These are phyloP conservation scores for Elaeis oleifera DNA, from an alignment of 202 grass and related monocot species.

Conservation along the genomic window DNA sequence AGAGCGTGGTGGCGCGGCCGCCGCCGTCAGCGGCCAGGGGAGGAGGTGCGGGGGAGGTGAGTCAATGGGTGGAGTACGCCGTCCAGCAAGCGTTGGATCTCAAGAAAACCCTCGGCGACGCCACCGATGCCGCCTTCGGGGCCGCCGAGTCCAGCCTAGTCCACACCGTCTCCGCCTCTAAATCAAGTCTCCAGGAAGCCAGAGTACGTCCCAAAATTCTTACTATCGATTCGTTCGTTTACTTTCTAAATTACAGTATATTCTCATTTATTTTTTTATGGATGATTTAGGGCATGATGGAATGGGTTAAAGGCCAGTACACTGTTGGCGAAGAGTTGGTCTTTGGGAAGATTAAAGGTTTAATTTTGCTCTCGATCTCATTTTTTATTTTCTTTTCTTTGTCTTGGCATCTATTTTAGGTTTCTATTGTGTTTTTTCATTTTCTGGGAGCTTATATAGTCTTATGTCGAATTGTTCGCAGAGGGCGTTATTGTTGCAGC, in stretches of 20 bases:
- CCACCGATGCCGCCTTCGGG: constrained; percentile 9
- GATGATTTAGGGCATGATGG: constrained; percentile 22
- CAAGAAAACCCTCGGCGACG: constrained; percentile 19
- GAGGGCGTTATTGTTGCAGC: constrained; percentile 28
- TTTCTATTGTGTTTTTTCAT: not conserved
- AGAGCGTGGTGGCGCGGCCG: not conserved
- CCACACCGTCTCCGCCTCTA: constrained; percentile 9
- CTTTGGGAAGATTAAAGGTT: constrained; percentile 39
- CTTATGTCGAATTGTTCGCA: constrained; percentile 13
- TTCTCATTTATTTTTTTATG: constrained; percentile 6
- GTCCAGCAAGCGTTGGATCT: not conserved
- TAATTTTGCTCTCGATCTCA: not conserved
- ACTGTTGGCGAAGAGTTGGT: constrained; percentile 24
- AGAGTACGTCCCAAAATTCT: constrained; percentile 13
- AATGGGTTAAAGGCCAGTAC: constrained; percentile 26
- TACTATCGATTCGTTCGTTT: not conserved
- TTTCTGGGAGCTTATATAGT: not conserved
- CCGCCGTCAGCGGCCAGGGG: not conserved
- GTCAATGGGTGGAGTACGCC: constrained; percentile 14
- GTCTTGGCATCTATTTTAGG: not conserved
- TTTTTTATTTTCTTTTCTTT: not conserved
- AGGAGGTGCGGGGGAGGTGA: not conserved
- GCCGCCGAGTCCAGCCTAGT: not conserved
- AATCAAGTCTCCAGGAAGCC: constrained; percentile 6
- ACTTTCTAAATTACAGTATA: not conserved